Evolutionary conservation across 176 grass and related monocot genomes (phyloP).

Genomic region (Alopecurus myosuroides): DNA sequence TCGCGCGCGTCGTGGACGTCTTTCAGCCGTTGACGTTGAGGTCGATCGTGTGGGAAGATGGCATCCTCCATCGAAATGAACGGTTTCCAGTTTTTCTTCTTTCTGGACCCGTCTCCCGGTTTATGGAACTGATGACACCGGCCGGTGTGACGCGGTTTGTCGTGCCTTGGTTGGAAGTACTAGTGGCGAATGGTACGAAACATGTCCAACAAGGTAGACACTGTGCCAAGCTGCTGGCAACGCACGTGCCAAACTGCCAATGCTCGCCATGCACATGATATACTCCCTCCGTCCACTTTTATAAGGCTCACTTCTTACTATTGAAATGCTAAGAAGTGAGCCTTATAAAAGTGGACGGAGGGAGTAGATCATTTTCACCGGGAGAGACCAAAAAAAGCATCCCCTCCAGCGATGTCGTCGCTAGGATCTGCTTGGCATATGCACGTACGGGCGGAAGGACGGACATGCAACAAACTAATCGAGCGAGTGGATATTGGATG

Average conservation of each 20-base stretch:
- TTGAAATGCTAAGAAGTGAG: too few species aligned
- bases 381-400: background rate
- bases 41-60: background rate
- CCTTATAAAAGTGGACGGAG: too few species aligned
- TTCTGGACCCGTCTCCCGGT: background rate
- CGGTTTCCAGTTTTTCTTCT: background rate
- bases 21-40: background rate
- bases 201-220: background rate
- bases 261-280: background rate
- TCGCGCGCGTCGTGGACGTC: background rate
- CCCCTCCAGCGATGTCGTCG: background rate
- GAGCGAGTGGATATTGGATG: background rate
- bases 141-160: slow-evolving; percentile 7
- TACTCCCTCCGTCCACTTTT: too few species aligned
- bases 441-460: background rate
- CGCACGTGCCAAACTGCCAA: background rate
- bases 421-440: background rate
- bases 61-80: background rate
- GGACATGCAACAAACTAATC: background rate
- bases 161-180: slow-evolving; percentile 19
- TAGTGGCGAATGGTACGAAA: background rate
- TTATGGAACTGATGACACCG: background rate
- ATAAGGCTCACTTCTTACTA: too few species aligned
- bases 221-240: background rate
- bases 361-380: too few species aligned